These are phyloP conservation scores for Lactarius hatsudake DNA, from an alignment of 768 basidiomycete genomes.

Conservation along the genomic window DNA sequence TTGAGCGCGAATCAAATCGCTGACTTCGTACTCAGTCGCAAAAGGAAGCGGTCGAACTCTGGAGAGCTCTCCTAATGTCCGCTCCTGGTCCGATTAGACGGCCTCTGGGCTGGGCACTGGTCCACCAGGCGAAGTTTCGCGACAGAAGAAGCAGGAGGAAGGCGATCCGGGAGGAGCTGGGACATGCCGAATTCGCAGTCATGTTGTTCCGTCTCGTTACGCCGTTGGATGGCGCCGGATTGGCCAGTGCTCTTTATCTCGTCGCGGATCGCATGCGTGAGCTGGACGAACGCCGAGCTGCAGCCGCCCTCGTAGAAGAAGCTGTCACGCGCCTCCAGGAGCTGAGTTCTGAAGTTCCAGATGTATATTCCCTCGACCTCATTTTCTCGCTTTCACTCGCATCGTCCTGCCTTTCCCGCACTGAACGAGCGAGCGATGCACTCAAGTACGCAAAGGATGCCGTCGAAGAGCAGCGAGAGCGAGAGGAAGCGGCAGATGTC, in stretches of 20 bases:
- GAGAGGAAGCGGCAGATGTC: background rate
- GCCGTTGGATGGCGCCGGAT: conserved; percentile 7
- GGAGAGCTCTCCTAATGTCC: conserved; percentile 3
- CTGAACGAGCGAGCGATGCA: conserved; percentile 10
- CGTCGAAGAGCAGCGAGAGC: conserved; percentile 16
- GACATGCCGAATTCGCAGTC: conserved; percentile 5
- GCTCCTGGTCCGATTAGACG: background rate
- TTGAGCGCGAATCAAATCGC: conserved; percentile 1
- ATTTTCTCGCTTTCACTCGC: conserved; percentile 20
- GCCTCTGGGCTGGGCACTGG: conserved; percentile 5
- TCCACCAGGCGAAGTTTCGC: conserved; percentile 13
- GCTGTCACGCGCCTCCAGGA: conserved; percentile 7
- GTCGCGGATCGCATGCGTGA: conserved; percentile 19
- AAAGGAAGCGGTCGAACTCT: conserved; percentile 16
- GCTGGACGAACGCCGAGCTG: conserved; percentile 9
- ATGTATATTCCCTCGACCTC: conserved; percentile 11
- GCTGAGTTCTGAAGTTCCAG: background rate
- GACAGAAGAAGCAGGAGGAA: background rate
- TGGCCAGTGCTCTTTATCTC: conserved; percentile 10
- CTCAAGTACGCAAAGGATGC: conserved; percentile 19
- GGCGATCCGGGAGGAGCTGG: background rate
- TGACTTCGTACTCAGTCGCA: conserved; percentile 1
- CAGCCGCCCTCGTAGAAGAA: conserved; percentile 14
- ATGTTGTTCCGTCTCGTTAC: conserved; percentile 9
- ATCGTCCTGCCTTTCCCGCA: conserved; percentile 15